Evolutionary conservation across 352 stramenopile species (phyloP), one percentile per base, ranked within the genome.

Genomic region (Discostella stelligera): DNA sequence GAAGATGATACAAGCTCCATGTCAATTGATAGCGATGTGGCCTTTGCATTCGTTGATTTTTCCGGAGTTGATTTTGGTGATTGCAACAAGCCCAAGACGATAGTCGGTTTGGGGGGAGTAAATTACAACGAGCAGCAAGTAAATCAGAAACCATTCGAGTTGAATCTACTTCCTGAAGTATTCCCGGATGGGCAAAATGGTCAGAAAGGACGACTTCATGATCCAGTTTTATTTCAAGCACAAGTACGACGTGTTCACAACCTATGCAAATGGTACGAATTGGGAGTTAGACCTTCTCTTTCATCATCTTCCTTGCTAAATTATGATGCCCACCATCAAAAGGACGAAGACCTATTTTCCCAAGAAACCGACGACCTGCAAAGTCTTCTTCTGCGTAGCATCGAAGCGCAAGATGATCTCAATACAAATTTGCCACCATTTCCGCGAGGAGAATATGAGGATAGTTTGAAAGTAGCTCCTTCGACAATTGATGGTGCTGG

Each of bases 381-480:
- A 53, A 67, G 41, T 9, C 23, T 78, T 11, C 71, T 72, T 54
- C 0, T 67, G 20, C 53, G 71, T 44, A 68, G 54, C 63, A 60
- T 72, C 10, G 14, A 78, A 21, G 71, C 71, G n/a, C 71, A 78
- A 63, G 71, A 78, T 64, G 62, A 78, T 20, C 44, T 65, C 13
- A 78, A 78, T 56, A 68, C 48, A 58, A 78, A 78, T 60, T 23
- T 78, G 14, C 71, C 71, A 16, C 62, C 71, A 48, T 55, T 67
- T 61, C 70, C 70, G 21, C 20, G 0, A 11, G 63, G 61, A 46
- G 54, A 72, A 23, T 66, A 67, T 56, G 61, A 77, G 60, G 41
- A 55, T 13, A 23, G 60, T 14, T 67, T 77, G 16, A 71, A 61
- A 32, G 46, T 77, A 20, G 70, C 50, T 49, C 27, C 25, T 44